phyloP scores from a whole-genome alignment of 2,329 filamentous ascomycete species.

The Penicillium sp. region DNA sequence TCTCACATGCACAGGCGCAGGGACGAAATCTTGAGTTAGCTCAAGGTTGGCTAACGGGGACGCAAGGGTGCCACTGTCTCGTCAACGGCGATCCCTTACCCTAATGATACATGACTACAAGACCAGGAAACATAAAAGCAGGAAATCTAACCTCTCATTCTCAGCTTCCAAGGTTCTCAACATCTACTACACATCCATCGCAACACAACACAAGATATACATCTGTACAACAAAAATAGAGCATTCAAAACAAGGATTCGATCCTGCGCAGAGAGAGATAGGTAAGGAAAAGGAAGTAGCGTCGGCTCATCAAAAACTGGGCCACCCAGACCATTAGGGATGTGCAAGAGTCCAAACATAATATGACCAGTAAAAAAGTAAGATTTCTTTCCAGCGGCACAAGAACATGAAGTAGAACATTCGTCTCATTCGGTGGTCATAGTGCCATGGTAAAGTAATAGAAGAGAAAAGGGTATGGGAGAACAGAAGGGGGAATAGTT shows the following conservation, averaged over 20 bases:
- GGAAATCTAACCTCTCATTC: conserved; percentile 22
- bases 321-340: conserved; percentile 22
- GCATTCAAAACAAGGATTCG: not conserved
- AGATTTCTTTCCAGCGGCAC: conserved; percentile 15
- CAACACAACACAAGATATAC: conserved; percentile 6
- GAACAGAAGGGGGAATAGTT: conserved; percentile 39
- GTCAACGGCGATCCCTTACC: not conserved
- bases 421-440: conserved; percentile 23
- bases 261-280: not conserved
- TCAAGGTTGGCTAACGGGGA: not conserved
- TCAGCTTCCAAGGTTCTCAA: conserved; percentile 5
- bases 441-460: conserved; percentile 19
- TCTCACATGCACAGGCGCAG: not conserved
- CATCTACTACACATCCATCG: conserved; percentile 5
- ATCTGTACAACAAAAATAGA: conserved; percentile 20
- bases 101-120: not conserved
- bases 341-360: conserved; percentile 16
- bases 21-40: not conserved
- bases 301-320: conserved; percentile 17
- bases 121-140: not conserved
- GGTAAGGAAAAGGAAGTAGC: conserved; percentile 12
- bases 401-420: conserved; percentile 11
- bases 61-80: not conserved
- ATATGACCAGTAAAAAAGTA: conserved; percentile 20
- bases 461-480: conserved; percentile 18